phyloP scores from a whole-genome alignment of 441 rosid genomes.

The Kokia cookei region DNA sequence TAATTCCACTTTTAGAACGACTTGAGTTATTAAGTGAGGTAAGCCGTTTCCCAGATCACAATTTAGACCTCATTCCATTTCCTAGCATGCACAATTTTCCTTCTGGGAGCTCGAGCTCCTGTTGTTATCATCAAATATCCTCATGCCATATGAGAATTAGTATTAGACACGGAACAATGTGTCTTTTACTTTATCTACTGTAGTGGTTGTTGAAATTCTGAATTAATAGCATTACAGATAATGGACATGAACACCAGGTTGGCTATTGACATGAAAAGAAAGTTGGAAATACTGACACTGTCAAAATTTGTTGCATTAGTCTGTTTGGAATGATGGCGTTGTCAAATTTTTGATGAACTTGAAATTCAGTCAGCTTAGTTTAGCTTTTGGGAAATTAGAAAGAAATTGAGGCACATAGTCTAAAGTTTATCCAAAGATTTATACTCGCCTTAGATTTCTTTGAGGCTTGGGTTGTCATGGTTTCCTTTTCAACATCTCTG shows the following conservation, averaged over 20 bases:
- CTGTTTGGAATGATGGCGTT: neutral
- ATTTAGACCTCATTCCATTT: neutral
- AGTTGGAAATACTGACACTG: neutral
- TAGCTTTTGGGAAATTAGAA: neutral
- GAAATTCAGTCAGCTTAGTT: neutral
- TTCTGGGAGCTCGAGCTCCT: neutral
- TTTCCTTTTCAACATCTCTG: neutral
- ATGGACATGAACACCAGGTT: neutral
- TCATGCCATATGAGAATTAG: neutral
- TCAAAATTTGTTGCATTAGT: neutral
- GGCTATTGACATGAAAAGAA: no score
- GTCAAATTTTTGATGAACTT: neutral
- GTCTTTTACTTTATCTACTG: neutral
- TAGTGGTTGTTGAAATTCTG: neutral
- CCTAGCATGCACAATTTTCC: neutral
- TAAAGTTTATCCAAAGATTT: neutral
- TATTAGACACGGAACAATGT: neutral
- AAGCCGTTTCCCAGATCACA: slow-evolving; percentile 13
- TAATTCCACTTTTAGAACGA: slow-evolving; percentile 70
- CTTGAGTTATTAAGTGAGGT: slow-evolving; percentile 85
- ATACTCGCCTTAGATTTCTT: neutral
- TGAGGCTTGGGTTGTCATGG: neutral
- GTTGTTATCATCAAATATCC: neutral
- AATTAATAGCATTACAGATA: neutral
- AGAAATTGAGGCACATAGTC: neutral